Evolutionary conservation across 805 yeast species (phyloP), one percentile per base, ranked within the genome.

Genomic region (Yarrowia yakushimensis): DNA sequence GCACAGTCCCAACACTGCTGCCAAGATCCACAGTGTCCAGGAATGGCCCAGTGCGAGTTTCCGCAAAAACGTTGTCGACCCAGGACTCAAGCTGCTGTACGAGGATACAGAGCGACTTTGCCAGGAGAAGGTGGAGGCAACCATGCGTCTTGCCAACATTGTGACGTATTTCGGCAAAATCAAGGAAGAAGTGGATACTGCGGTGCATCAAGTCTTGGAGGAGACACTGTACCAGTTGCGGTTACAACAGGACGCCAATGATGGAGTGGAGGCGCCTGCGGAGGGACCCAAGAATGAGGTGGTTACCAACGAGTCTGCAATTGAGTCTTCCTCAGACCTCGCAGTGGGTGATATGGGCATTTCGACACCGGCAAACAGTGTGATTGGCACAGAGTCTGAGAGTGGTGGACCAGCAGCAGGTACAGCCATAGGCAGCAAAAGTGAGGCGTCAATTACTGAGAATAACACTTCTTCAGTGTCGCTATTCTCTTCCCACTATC

Each of bases 151-250:
- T 62, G 85, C 89, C 13, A 87, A 91, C 65, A 82, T 90, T 2
- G 77, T 89, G 64, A 83, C 86, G 62, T 90, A 87, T 71, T 85
- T 88, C 20, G 87, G 87, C 66, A 86, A 84, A 68, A 84, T 91
- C 55, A 87, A 89, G 60, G 82, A 80, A 60, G 97, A 92, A 72
- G 88, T 90, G 3, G 94, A 90, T 69, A 79, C 74, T 20, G 75
- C 85, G 69, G 91, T 91, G 2, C 73, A 88, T 27, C 74, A 77
- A 36, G 78, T 86, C 1, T 88, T 92, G 3, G 76, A 79, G 23
- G 84, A 84, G 34, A 86, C 94, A 0, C 80, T 39, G 30, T 55
- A 55, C 23, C 61, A 55, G 22, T 34, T 55, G 23, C 25, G 61
- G 8, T 13, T 55, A 9, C 61, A 55, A 23, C 46, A 41, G 30